A percentile compares a stretch with the other conserved stretches of the same genome.
phyloP scores from a whole-genome alignment of 2,329 filamentous ascomycete species.

The Bipolaris zeicola region DNA sequence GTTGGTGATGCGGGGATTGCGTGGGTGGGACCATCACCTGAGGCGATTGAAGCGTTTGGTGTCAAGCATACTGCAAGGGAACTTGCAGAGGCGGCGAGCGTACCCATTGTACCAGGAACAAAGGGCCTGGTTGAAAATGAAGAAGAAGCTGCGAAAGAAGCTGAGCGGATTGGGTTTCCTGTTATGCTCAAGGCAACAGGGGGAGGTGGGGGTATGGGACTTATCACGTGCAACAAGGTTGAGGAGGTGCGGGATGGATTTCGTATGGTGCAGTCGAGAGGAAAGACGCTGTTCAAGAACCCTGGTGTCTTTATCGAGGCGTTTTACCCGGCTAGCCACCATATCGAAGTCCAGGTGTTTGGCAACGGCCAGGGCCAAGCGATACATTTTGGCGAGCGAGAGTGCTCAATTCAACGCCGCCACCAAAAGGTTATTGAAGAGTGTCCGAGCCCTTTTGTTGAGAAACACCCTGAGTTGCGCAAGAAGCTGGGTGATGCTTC shows the following conservation, averaged over 20 bases:
- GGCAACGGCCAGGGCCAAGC: slow-evolving; percentile 80
- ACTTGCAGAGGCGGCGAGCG: slow-evolving; percentile 58
- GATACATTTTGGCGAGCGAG: slow-evolving; percentile 83
- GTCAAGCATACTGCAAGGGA: slow-evolving; percentile 64
- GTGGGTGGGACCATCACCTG: slow-evolving; percentile 64
- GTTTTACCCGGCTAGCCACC: slow-evolving; percentile 47
- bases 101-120: slow-evolving; percentile 62
- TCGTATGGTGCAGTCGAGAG: slow-evolving; percentile 58
- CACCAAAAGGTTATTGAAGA: slow-evolving; percentile 94
- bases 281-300: slow-evolving; percentile 33
- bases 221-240: slow-evolving; percentile 34
- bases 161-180: slow-evolving; percentile 58
- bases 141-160: slow-evolving; percentile 41
- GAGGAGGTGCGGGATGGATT: slow-evolving; percentile 50
- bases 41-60: slow-evolving; percentile 61
- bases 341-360: slow-evolving; percentile 91
- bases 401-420: slow-evolving; percentile 84
- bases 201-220: slow-evolving; percentile 63
- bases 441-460: slow-evolving; percentile 75
- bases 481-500: slow-evolving; percentile 70
- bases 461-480: slow-evolving; percentile 59
- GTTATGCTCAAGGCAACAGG: slow-evolving; percentile 66
- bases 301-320: slow-evolving; percentile 57
- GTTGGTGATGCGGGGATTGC: slow-evolving; percentile 61
- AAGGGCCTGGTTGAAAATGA: slow-evolving; percentile 54